Evolutionary conservation across 2,329 filamentous ascomycete species (phyloP).

Genomic region (Sarocladium kiliense): DNA sequence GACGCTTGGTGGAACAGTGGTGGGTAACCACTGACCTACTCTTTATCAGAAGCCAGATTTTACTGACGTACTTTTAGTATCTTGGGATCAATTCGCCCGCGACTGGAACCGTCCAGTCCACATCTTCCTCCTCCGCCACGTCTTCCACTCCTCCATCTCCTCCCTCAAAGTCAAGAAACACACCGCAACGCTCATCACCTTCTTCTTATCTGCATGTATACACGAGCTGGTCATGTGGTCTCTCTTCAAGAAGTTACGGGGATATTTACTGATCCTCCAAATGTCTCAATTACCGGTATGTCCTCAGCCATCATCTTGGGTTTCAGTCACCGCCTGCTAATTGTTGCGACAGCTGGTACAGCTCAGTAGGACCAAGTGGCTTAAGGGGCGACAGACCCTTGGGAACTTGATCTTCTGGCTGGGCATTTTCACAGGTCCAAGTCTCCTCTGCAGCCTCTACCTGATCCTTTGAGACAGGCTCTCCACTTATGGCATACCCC

Average conservation of each 20-base stretch:
- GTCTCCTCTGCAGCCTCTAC: constrained; percentile 58
- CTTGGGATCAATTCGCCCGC: constrained; percentile 72
- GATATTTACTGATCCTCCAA: constrained; percentile 68
- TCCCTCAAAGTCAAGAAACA: constrained; percentile 65
- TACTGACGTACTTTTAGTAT: constrained; percentile 29
- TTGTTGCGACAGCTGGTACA: constrained; percentile 45
- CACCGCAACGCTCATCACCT: constrained; percentile 70
- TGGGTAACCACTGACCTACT: constrained; percentile 18
- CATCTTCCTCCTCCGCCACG: constrained; percentile 71
- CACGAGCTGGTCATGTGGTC: constrained; percentile 79
- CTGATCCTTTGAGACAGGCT: constrained; percentile 43
- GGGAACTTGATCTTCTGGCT: constrained; percentile 77
- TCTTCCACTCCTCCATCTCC: constrained; percentile 74
- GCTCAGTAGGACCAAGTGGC: constrained; percentile 60
- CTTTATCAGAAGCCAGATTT: not conserved
- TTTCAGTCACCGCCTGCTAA: not conserved
- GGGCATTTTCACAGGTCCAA: constrained; percentile 72
- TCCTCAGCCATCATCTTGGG: constrained; percentile 11
- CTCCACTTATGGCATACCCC: not conserved
- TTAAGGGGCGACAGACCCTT: constrained; percentile 56
- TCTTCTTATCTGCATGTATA: constrained; percentile 64
- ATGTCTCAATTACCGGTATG: constrained; percentile 65
- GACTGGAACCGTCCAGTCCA: constrained; percentile 78
- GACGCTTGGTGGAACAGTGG: constrained; percentile 59
- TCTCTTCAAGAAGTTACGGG: constrained; percentile 71